A percentile compares a stretch with the other conserved stretches of the same genome.
Conservation (phyloP, 1,284 basidiomycete genomes). For the Ganoderma lingzhi region DNA sequence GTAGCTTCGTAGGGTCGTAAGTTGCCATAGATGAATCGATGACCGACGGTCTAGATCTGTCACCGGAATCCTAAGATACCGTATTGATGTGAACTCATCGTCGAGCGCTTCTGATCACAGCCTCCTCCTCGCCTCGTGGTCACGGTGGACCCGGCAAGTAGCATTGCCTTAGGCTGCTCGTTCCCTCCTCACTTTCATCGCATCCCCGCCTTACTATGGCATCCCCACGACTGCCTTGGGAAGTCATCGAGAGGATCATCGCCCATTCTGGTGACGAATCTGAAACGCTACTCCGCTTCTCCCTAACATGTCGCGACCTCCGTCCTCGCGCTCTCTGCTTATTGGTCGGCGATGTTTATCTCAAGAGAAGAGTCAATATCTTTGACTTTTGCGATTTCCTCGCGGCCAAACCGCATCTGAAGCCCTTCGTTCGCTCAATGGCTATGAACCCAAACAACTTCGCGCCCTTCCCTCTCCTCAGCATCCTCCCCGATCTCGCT, state of each 20-base stretch:
- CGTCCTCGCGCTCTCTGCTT: conserved; percentile 3
- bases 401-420: not conserved
- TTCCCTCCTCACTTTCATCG: no score
- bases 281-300: not conserved
- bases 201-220: no score
- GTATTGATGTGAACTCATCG: no score
- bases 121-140: no score
- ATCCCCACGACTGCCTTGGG: not conserved
- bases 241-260: not conserved
- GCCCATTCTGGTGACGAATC: not conserved
- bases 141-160: no score
- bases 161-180: no score
- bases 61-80: no score
- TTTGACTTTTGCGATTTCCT: not conserved
- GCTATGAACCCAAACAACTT: not conserved
- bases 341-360: not conserved
- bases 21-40: no score
- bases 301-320: not conserved
- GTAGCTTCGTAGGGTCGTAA: no score
- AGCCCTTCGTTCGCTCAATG: not conserved
- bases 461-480: not conserved
- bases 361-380: not conserved
- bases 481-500: not conserved
- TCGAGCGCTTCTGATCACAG: no score
- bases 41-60: no score